Base-by-base conservation (phyloP, 495 filamentous ascomycete genomes). In the Hypoxylon intermedium region DNA sequence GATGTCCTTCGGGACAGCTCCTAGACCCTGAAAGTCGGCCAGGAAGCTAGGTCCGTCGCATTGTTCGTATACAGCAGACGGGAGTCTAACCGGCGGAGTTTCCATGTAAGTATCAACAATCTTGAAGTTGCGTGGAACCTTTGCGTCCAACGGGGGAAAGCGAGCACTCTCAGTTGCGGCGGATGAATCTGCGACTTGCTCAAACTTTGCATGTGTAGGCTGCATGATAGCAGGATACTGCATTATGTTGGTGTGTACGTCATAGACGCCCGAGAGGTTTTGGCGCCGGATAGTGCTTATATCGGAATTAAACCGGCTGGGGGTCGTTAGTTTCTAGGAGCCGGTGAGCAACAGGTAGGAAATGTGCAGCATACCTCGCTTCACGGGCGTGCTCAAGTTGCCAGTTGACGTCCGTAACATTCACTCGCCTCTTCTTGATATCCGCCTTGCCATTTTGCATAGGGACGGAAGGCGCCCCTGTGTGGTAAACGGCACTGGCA, bases 321-420 rank as follows among this genome's bases (percentile, higher is more conserved):
- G 34, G 6, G 16, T 23, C 55, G 64, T 60, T 47, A 62, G 57
- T 43, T n/a, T 52, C 34, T 40, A 34, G 16, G n/a, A 9, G 7
- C 15, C 1, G 6, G 20, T 23, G 5, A 33, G 43, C 24, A 23
- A 33, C 54, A 33, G 24, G 12, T 12, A 9, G 11, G 7, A 12
- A 9, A 38, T 26, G 9, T 23, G 0, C 19, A 55, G 74, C 86
- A 69, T 77, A 95, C 90, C 89, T 92, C 26, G 94, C 90, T 67
- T 92, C 90, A 18, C 89, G 85, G 16, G 92, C 92, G 72, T 98
- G 94, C 75, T 97, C 92, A 16, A 93, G 75, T 84, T 94, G 93
- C 94, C 94, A 98, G 68, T 98, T 98, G n/a, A 88, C 84, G 54
- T 93, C 91, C 21, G 92, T 98, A n/a, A 98, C 86, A 18, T 89